Base-by-base conservation (phyloP, 2,329 filamentous ascomycete genomes). In the Stemphylium vesicarium region DNA sequence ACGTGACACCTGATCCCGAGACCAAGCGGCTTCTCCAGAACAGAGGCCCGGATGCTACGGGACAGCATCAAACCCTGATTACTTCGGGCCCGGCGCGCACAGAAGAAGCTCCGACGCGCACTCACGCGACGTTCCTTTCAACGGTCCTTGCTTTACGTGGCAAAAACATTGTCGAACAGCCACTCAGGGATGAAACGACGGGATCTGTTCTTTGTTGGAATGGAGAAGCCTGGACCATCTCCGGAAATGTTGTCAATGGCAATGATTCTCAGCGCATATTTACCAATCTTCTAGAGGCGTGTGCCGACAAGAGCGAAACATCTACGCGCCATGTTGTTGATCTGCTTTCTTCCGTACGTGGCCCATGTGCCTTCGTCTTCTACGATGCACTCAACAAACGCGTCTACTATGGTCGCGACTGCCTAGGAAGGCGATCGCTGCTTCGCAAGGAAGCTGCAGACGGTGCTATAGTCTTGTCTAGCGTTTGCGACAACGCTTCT, bases 71-170 rank as follows among this genome's bases (percentile, higher is more conserved):
- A 18, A 42, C 59, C 11, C 16, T 53, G 8, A 42, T 73, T n/a
- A 20, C 42, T n/a, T 29, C 44, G 13, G 39, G 13, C 10, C 20
- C 26, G 8, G 39, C 39, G 15, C 16, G 22, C 29, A 32, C 49
- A 7, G 12, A 38, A 10, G 20, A 39, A 8, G 31, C 44, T 20
- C 13, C 58, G n/a, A n/a, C 42, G 9, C 47, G 36, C 24, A 47
- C 69, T 66, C 81, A 55, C 77, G 79, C 62, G 65, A 94, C 57
- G 82, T 89, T 96, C 68, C 84, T 86, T 11, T 95, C 94, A 6
- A 96, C 92, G 0, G 94, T 99, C 0, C 84, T 98, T n/a, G 88
- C 92, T 4, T 80, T 99, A n/a, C 86, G 95, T 65, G 94, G 94
- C 22, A 83, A 86, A 44, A 80, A 85, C 58, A 71, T 95, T 44